Conservation (phyloP, 345 rosid species). For the Camelina neglecta region DNA sequence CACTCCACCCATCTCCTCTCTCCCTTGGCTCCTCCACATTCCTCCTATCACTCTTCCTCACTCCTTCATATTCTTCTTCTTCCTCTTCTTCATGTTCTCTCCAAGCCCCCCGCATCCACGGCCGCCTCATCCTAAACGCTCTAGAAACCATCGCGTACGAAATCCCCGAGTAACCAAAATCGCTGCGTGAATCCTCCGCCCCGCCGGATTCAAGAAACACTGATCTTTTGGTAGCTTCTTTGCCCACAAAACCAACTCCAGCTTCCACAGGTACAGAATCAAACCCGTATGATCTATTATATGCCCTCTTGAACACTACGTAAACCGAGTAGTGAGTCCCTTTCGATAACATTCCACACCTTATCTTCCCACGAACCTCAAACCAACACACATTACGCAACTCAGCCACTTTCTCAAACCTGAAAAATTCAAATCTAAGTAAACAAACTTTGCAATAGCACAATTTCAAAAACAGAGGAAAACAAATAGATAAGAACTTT, state of each 20-base stretch:
- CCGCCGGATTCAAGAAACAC: constrained; percentile 16
- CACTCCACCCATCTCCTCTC: constrained; percentile 72
- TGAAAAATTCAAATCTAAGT: constrained; percentile 10
- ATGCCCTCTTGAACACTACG: constrained; percentile 47
- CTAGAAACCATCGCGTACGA: constrained; percentile 22
- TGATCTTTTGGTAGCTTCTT: constrained; percentile 25
- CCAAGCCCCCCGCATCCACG: constrained; percentile 9
- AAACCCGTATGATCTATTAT: constrained; percentile 44
- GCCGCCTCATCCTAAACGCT: constrained; percentile 39
- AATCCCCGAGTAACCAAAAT: not conserved
- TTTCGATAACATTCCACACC: constrained; percentile 46
- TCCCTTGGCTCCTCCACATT: constrained; percentile 44
- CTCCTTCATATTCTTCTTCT: constrained; percentile 28
- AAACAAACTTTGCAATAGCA: not conserved
- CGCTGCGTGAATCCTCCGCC: constrained; percentile 24
- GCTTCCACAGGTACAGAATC: constrained; percentile 49
- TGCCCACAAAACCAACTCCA: constrained; percentile 47
- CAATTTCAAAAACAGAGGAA: constrained; percentile 1
- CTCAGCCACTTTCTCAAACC: constrained; percentile 65
- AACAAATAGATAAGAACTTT: not conserved
- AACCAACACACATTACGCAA: constrained; percentile 60
- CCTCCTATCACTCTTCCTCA: constrained; percentile 11
- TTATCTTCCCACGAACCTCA: constrained; percentile 56
- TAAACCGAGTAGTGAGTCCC: constrained; percentile 49
- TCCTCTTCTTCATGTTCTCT: constrained; percentile 30